Evolutionary conservation across 208 protist genomes (phyloP), one percentile per base, ranked within the genome.

Genomic region (Leishmania martiniquensis): DNA sequence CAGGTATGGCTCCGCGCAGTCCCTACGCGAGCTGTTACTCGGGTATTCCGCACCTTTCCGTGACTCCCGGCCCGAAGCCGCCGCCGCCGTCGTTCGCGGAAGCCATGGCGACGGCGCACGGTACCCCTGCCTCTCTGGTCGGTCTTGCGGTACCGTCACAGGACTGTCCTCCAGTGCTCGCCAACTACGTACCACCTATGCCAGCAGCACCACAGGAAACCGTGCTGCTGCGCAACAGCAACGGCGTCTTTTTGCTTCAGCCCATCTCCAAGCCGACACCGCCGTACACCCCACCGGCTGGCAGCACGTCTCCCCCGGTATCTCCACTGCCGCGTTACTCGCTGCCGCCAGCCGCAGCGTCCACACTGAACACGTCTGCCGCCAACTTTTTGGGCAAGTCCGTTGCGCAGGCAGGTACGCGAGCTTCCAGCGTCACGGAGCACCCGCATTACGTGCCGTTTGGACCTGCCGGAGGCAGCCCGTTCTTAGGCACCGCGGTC

Each of bases 241-340:
- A 95, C 75, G 93, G 93, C n/a, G 87, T 97, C 9, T 97, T 97
- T 75, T 72, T 97, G 29, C 82, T 97, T 76, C 84, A 92, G 52
- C 87, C 91, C 4, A 62, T 88, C 44, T 84, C 85, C 34, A 89
- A 91, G 78, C 82, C 85, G 15, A 89, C 87, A 57, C 90, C 91
- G 77, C 90, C 89, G 62, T 96, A 95, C 88, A 93, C 89, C 10
- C 91, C 93, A 32, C 85, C 54, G 32, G 77, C 68, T 63, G 78
- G 77, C 47, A 76, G 75, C 79, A 74, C 77, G 32, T 84, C 87
- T 12, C 90, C 93, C 42, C 91, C 93, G 3, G 78, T 95, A 22
- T 94, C 93, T 6, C 93, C 90, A 44, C 84, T 95, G n/a, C 88
- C 93, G 47, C 86, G 88, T 2, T 96, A 94, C 84, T 78, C 89